Evolutionary conservation across 495 filamentous ascomycete species (phyloP).

Genomic region (Penicillium fimorum): DNA sequence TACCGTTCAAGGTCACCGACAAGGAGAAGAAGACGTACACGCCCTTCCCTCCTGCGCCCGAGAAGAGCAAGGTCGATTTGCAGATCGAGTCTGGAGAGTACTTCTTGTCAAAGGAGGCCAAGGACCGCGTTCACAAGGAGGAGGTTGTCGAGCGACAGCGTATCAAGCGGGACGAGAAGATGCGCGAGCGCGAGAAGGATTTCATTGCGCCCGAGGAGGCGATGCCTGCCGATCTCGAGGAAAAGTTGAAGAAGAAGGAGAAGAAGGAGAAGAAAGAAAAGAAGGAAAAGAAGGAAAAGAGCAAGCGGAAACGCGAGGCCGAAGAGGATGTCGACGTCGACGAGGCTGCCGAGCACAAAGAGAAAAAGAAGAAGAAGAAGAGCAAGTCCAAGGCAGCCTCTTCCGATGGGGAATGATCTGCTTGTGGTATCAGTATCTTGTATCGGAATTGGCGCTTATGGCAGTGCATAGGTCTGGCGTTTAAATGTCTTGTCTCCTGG

Average conservation of each 20-base stretch:
- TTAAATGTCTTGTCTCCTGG: slow-evolving; percentile 21
- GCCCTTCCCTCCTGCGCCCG: slow-evolving; percentile 68
- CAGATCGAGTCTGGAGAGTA: slow-evolving; percentile 99
- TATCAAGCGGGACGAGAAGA: slow-evolving; percentile 84
- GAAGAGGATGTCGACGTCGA: slow-evolving; percentile 36
- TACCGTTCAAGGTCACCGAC: slow-evolving; percentile 83
- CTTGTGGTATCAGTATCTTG: slow-evolving; percentile 20
- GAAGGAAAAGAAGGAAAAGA: slow-evolving; percentile 40
- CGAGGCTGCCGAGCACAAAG: slow-evolving; percentile 39
- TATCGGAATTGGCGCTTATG: slow-evolving; percentile 34
- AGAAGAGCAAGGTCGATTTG: slow-evolving; percentile 96
- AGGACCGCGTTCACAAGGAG: slow-evolving; percentile 77
- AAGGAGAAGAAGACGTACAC: slow-evolving; percentile 95
- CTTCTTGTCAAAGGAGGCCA: slow-evolving; percentile 88
- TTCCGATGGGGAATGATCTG: slow-evolving; percentile 35
- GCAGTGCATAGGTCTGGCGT: slow-evolving; percentile 36
- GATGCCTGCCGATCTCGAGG: slow-evolving; percentile 46
- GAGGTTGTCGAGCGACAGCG: slow-evolving; percentile 77
- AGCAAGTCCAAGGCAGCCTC: slow-evolving; percentile 42
- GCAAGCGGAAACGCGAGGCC: slow-evolving; percentile 45
- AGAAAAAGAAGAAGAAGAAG: slow-evolving; percentile 50
- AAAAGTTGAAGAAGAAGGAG: slow-evolving; percentile 56
- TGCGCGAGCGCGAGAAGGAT: slow-evolving; percentile 77
- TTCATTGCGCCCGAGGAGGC: slow-evolving; percentile 82
- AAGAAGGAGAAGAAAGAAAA: slow-evolving; percentile 55